Conservation (phyloP, 495 filamentous ascomycete species). For the Penicillium flavigenum region DNA sequence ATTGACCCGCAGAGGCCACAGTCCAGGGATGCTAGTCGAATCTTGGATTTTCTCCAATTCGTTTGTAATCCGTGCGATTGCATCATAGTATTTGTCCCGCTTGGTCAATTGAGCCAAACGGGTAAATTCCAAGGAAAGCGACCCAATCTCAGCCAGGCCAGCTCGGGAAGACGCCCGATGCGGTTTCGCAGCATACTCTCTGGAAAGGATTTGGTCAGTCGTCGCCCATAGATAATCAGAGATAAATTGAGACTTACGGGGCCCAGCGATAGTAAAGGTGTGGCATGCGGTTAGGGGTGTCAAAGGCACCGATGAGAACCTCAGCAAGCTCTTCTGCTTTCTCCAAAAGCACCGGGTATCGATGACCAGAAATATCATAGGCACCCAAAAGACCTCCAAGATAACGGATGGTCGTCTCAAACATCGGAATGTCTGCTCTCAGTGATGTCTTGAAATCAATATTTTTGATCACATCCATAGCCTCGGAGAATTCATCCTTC, state of each 20-base stretch:
- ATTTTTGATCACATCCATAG: slow-evolving; percentile 67
- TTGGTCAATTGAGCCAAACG: slow-evolving; percentile 88
- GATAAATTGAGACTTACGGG: slow-evolving; percentile 51
- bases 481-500: slow-evolving; percentile 85
- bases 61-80: slow-evolving; percentile 86
- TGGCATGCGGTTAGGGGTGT: slow-evolving; percentile 97
- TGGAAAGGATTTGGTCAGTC: slow-evolving; percentile 24
- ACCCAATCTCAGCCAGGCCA: slow-evolving; percentile 82
- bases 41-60: slow-evolving; percentile 78
- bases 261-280: slow-evolving; percentile 82
- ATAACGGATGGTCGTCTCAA: slow-evolving; percentile 86
- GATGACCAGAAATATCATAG: slow-evolving; percentile 73
- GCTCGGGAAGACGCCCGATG: slow-evolving; percentile 63
- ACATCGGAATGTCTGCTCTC: slow-evolving; percentile 68
- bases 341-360: slow-evolving; percentile 68
- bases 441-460: slow-evolving; percentile 86
- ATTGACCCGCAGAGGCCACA: slow-evolving; percentile 83
- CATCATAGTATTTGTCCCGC: slow-evolving; percentile 89
- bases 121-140: slow-evolving; percentile 92
- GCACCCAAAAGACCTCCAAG: slow-evolving; percentile 79
- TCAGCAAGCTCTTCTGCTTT: slow-evolving; percentile 89
- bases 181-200: slow-evolving; percentile 58
- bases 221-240: not conserved
- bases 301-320: slow-evolving; percentile 86
- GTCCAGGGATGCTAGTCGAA: slow-evolving; percentile 70